Conservation (phyloP, 441 rosid species). For the Cnidoscolus chayamansa region DNA sequence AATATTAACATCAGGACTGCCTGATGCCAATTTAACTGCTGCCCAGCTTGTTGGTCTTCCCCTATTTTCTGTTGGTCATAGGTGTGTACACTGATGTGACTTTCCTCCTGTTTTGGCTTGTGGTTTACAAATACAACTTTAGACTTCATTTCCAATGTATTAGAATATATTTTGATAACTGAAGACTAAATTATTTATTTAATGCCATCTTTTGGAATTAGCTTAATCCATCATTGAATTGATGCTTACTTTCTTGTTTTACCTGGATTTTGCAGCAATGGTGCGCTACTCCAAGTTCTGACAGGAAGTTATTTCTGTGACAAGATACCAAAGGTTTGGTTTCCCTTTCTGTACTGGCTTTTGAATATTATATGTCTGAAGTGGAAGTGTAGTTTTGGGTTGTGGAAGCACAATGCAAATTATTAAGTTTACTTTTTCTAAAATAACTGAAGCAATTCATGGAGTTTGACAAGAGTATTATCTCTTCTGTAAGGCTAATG, state of each 20-base stretch:
- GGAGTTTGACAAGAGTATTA: conserved; percentile 44
- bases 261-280: conserved; percentile 55
- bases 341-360: conserved; percentile 11
- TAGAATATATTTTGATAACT: background rate
- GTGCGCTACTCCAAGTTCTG: conserved; percentile 86
- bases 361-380: conserved; percentile 11
- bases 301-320: conserved; percentile 81
- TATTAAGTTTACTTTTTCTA: conserved; percentile 27
- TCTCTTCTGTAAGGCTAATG: conserved; percentile 83
- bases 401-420: conserved; percentile 22
- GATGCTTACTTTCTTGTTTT: conserved; percentile 6
- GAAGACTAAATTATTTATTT: background rate
- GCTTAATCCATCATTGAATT: background rate
- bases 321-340: conserved; percentile 82
- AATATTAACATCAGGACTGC: conserved; percentile 55
- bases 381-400: conserved; percentile 17
- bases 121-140: background rate
- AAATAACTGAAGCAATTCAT: conserved; percentile 21
- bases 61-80: conserved; percentile 82
- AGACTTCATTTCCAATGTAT: background rate
- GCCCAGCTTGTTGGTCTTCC: conserved; percentile 62
- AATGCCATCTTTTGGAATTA: background rate
- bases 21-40: conserved; percentile 50
- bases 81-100: conserved; percentile 33
- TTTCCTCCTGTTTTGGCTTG: background rate